Percentiles rank a stretch among this genome's conserved stretches.
Conservation (phyloP, 1,284 basidiomycete genomes). For the Ganoderma boninense region DNA sequence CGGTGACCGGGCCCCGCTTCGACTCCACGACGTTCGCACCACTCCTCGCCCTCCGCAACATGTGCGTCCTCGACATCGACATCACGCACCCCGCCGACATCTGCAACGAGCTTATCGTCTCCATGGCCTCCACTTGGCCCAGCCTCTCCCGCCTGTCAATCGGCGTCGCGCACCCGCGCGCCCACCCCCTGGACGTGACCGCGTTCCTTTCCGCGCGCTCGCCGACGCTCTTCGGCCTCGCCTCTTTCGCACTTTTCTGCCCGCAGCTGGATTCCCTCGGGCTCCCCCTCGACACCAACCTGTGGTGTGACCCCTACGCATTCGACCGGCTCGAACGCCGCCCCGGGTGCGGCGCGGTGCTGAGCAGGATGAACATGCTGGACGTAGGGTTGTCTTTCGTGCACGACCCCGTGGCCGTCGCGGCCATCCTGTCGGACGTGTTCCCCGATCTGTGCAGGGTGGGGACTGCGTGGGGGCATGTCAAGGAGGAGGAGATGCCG, state of each 20-base stretch:
- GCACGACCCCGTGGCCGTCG: not conserved
- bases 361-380: not conserved
- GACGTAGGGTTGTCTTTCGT: not conserved
- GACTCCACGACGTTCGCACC: not conserved
- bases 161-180: not conserved
- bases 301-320: not conserved
- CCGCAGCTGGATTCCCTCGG: not conserved
- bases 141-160: not conserved
- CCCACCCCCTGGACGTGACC: too few relatives aligned
- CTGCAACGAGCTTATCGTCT: conserved; percentile 13
- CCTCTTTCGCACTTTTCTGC: not conserved
- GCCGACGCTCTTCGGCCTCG: not conserved
- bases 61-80: not conserved
- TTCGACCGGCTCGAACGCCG: not conserved
- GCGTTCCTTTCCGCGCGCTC: not conserved
- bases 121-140: conserved; percentile 14
- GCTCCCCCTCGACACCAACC: not conserved
- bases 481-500: not conserved
- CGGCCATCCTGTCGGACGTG: not conserved
- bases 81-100: not conserved
- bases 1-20: not conserved
- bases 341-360: not conserved
- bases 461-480: not conserved
- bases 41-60: not conserved
- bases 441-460: not conserved